Conservation (phyloP, 371 early-diverging fungal genomes). For the Mucor saturninus region DNA sequence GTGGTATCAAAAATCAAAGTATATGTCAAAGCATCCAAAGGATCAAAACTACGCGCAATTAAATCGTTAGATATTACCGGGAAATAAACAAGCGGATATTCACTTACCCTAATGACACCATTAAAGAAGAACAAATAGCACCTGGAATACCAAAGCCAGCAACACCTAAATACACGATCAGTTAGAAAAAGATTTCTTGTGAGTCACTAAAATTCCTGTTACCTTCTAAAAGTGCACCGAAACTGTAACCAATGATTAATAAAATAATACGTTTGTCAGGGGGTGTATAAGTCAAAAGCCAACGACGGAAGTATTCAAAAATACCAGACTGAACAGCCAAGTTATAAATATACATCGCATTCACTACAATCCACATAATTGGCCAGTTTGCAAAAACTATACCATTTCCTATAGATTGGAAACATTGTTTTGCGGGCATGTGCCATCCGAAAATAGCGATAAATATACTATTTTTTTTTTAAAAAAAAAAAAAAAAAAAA, state of each 20-base stretch:
- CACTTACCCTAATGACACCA: slow-evolving; percentile 54
- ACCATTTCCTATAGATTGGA: slow-evolving; percentile 48
- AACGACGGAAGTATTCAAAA: slow-evolving; percentile 53
- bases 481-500: neutral
- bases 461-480: slow-evolving; percentile 41
- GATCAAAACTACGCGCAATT: slow-evolving; percentile 42
- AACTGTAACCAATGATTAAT: slow-evolving; percentile 49
- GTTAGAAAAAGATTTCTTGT: neutral
- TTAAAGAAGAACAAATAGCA: slow-evolving; percentile 54
- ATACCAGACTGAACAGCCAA: slow-evolving; percentile 47
- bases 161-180: slow-evolving; percentile 30
- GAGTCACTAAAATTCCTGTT: neutral
- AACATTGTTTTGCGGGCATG: slow-evolving; percentile 56
- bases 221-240: slow-evolving; percentile 57
- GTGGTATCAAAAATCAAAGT: slow-evolving; percentile 52
- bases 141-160: slow-evolving; percentile 60
- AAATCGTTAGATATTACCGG: neutral
- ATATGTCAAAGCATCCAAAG: slow-evolving; percentile 47
- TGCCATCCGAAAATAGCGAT: slow-evolving; percentile 60
- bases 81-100: too few species aligned
- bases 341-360: slow-evolving; percentile 57
- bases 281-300: slow-evolving; percentile 55
- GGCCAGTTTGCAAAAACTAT: slow-evolving; percentile 59
- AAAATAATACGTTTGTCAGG: slow-evolving; percentile 50
- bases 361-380: slow-evolving; percentile 61